Evolutionary conservation across 352 stramenopile genomes (phyloP), one percentile per base, ranked within the genome.

Genomic region (Pythium apleroticum): DNA sequence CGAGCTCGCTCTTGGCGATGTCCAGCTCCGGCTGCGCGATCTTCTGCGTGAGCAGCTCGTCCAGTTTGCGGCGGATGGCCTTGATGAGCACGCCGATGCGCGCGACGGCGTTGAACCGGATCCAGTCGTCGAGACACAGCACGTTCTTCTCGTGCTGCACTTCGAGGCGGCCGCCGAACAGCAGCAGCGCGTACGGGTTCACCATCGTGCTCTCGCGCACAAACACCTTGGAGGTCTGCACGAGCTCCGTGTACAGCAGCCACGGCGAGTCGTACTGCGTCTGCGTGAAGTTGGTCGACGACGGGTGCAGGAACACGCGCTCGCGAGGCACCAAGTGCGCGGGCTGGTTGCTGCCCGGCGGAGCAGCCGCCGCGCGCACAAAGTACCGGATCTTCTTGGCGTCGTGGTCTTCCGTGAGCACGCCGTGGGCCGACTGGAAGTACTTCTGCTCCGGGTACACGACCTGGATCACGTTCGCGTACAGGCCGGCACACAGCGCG

Each of bases 141-240:
- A 90, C 61, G 30, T 93, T 93, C 71, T 98, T 92, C 61, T 96
- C 92, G 70, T 98, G 93, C 33, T 90, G 79, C 2, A 98, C 89
- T 9, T 95, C 87, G 30, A 98, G 69, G 6, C 72, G 72, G n/a
- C 98, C 98, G 22, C 97, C 97, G 76, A 99, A 99, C 17, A 99
- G 81, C 28, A 99, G 77, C 54, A 99, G 78, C 30, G 96, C 89
- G 73, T 99, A 99, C 10, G 97, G 81, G 50, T 95, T 95, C 63
- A 98, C 97, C 84, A 99, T 98, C 14, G 97, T 99, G 41, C 85
- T 95, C 74, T 99, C 97, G 52, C 96, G 91, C 19, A 99, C 82
- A 73, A 98, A 99, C 10, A 99, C 70, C 78, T 99, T 99, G 53
- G 89, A 98, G 0, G 97, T 99, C 71, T 98, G 97, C 43, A 99